A percentile compares a stretch with the other conserved stretches of the same genome.
Evolutionary conservation across 2,329 filamentous ascomycete genomes (phyloP).

Genomic region (Trichophyton equinum): DNA sequence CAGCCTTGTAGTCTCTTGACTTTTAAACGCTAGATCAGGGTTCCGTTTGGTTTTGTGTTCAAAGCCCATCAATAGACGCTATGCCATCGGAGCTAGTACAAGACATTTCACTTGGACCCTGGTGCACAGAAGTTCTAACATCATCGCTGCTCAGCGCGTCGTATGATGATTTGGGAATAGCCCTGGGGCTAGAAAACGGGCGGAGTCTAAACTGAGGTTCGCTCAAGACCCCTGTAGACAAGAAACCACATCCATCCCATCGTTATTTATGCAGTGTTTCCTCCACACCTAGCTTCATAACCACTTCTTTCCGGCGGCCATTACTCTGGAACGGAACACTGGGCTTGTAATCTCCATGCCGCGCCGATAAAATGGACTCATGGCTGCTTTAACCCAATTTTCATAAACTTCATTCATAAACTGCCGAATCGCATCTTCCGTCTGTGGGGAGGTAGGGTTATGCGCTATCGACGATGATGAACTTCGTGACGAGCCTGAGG

Average conservation of each 20-base stretch:
- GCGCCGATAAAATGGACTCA: conserved; percentile 88
- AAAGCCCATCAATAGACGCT: too few relatives aligned
- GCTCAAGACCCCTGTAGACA: not conserved
- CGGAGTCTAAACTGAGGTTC: too few relatives aligned
- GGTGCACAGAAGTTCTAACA: too few relatives aligned
- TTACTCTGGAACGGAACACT: conserved; percentile 69
- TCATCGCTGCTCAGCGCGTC: not conserved
- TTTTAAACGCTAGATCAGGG: too few relatives aligned
- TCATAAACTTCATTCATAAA: conserved; percentile 96
- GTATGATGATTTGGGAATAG: not conserved
- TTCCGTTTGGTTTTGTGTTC: too few relatives aligned
- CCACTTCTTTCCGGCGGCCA: conserved; percentile 85
- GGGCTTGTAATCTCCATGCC: conserved; percentile 79
- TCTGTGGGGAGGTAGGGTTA: conserved; percentile 78
- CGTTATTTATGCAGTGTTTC: not conserved
- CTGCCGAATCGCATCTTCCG: conserved; percentile 87
- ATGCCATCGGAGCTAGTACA: too few relatives aligned
- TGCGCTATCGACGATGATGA: conserved; percentile 60
- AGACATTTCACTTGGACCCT: too few relatives aligned
- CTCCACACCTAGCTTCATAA: conserved; percentile 43
- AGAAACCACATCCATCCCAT: not conserved
- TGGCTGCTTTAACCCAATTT: conserved; percentile 88
- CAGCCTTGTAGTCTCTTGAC: too few relatives aligned
- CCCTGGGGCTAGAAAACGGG: not conserved
- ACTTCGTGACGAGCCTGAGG: conserved; percentile 26